Evolutionary conservation across 2,329 filamentous ascomycete species (phyloP).

Genomic region (Fusarium aywerte): DNA sequence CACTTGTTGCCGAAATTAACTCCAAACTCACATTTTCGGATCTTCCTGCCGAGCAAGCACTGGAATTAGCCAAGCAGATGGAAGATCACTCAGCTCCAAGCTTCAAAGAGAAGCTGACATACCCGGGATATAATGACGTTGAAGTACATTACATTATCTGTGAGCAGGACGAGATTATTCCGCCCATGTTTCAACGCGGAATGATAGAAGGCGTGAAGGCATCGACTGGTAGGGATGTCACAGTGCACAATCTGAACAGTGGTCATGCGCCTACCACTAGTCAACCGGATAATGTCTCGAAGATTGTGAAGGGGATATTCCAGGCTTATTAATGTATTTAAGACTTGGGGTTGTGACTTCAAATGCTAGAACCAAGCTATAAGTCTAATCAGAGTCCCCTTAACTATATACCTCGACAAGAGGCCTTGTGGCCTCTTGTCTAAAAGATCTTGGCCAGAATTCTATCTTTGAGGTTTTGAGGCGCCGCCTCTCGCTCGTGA

Average conservation of each 20-base stretch:
- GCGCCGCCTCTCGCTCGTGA: neutral
- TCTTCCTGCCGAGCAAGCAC: constrained; percentile 7
- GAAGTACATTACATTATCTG: constrained; percentile 32
- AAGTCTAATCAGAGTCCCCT: neutral
- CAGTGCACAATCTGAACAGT: neutral
- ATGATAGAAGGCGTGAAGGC: constrained; percentile 23
- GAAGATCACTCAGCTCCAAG: constrained; percentile 22
- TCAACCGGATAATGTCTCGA: constrained; percentile 10
- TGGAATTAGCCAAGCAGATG: constrained; percentile 18
- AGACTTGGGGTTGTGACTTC: rapidly evolving
- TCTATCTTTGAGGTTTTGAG: neutral
- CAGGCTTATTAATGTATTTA: neutral
- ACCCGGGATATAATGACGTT: constrained; percentile 32
- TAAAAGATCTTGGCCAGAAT: neutral
- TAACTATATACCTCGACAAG: rapidly evolving
- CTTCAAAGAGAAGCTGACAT: constrained; percentile 27
- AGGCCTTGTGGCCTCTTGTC: neutral
- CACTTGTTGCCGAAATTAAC: neutral
- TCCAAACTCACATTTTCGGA: constrained; percentile 17
- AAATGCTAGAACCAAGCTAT: neutral
- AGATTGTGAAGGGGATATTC: constrained; percentile 17
- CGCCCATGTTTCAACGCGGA: neutral
- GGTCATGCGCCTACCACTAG: constrained; percentile 10
- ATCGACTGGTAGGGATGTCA: constrained; percentile 1
- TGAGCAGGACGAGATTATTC: constrained; percentile 18